These are phyloP conservation scores for Purpureocillium lavendulum DNA, from an alignment of 2,329 filamentous ascomycete genomes.

Conservation along the genomic window DNA sequence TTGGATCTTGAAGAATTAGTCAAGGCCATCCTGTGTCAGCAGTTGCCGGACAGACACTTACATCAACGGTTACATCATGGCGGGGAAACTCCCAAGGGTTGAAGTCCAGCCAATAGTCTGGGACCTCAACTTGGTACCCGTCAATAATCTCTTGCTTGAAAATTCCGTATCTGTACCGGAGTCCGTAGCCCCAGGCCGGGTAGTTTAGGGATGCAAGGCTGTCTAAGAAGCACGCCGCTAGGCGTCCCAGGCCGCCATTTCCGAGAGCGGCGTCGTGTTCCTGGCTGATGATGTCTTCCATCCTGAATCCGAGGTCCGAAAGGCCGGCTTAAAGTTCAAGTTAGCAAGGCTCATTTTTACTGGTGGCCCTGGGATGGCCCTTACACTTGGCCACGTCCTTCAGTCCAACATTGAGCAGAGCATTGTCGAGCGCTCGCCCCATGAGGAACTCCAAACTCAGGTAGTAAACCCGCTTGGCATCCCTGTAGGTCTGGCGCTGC, in stretches of 20 bases:
- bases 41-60: slow-evolving; percentile 23
- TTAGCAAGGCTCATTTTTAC: neutral
- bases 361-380: slow-evolving; percentile 15
- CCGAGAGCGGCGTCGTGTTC: slow-evolving; percentile 95
- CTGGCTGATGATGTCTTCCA: slow-evolving; percentile 90
- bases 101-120: slow-evolving; percentile 98
- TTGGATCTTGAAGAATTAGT: slow-evolving; percentile 52
- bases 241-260: slow-evolving; percentile 88
- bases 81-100: slow-evolving; percentile 98
- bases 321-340: slow-evolving; percentile 59
- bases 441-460: slow-evolving; percentile 96
- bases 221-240: slow-evolving; percentile 95
- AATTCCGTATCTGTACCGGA: slow-evolving; percentile 93
- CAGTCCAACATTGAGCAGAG: slow-evolving; percentile 89
- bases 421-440: slow-evolving; percentile 94
- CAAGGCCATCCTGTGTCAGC: too few species aligned
- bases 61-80: slow-evolving; percentile 88
- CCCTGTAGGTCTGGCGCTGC: slow-evolving; percentile 84
- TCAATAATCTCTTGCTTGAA: slow-evolving; percentile 99
- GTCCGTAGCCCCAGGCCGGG: slow-evolving; percentile 93
- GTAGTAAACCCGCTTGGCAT: slow-evolving; percentile 94
- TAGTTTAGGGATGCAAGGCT: slow-evolving; percentile 91
- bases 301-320: slow-evolving; percentile 83
- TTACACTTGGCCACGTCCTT: slow-evolving; percentile 77
- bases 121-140: slow-evolving; percentile 95